These are phyloP conservation scores for Hirsutella minnesotensis DNA, from an alignment of 2,329 filamentous ascomycete genomes.

Conservation along the genomic window DNA sequence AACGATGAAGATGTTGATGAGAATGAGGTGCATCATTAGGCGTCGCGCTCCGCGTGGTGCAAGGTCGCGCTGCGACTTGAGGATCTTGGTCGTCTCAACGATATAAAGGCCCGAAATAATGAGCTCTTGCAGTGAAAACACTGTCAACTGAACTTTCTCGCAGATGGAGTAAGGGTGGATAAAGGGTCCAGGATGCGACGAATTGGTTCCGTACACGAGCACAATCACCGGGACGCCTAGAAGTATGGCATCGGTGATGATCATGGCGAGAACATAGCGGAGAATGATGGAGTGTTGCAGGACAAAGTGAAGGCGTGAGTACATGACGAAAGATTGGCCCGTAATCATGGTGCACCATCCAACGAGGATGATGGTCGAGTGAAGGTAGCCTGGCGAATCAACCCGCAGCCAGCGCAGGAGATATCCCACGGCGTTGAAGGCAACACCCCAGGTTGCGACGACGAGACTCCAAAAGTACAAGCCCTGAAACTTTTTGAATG, in stretches of 20 bases:
- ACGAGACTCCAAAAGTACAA: conserved; percentile 22
- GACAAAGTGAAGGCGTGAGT: conserved; percentile 49
- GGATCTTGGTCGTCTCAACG: conserved; percentile 34
- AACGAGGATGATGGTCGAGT: conserved; percentile 16
- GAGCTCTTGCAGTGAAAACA: conserved; percentile 43
- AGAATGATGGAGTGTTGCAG: conserved; percentile 36
- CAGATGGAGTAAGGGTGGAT: conserved; percentile 26
- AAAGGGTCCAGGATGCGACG: conserved; percentile 11
- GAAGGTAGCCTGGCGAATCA: conserved; percentile 5
- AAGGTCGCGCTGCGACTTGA: conserved; percentile 26
- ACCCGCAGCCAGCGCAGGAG: conserved; percentile 24
- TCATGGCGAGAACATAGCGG: conserved; percentile 41
- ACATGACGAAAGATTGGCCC: conserved; percentile 49
- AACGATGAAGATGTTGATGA: conserved; percentile 30
- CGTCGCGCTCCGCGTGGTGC: conserved; percentile 6
- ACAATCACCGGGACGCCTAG: conserved; percentile 42
- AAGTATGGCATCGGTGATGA: conserved; percentile 39
- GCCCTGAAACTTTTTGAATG: conserved; percentile 14
- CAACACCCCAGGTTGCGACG: conserved; percentile 15
- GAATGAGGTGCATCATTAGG: conserved; percentile 19
- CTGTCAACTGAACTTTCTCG: conserved; percentile 42
- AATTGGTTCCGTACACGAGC: conserved; percentile 40
- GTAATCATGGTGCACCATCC: conserved; percentile 40
- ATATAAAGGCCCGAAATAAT: conserved; percentile 42
- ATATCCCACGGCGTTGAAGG: conserved; percentile 28